phyloP scores from a whole-genome alignment of 164 flowering plant genomes.

The Vitis rupestris region DNA sequence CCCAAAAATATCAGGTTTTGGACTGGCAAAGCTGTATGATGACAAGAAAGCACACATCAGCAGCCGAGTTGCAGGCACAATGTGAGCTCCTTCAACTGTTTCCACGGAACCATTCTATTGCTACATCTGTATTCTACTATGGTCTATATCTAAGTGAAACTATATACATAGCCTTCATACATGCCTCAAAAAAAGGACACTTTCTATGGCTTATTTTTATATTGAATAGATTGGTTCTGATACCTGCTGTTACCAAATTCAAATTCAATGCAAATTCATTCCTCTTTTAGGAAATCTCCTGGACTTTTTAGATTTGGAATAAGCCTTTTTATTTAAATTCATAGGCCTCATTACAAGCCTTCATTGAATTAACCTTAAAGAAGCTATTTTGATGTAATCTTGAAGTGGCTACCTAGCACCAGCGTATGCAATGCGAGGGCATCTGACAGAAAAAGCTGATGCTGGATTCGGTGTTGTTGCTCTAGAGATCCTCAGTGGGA shows the following conservation, averaged over 20 bases:
- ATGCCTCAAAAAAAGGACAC: too few species aligned
- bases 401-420: constrained; percentile 29
- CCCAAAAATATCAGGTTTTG: constrained; percentile 33
- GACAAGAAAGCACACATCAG: constrained; percentile 31
- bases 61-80: constrained; percentile 33
- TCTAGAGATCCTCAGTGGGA: constrained; percentile 24
- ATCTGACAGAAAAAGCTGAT: constrained; percentile 28
- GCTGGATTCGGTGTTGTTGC: constrained; percentile 27
- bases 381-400: neutral
- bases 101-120: neutral
- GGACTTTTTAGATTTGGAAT: too few species aligned
- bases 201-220: too few species aligned
- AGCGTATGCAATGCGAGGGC: constrained; percentile 31
- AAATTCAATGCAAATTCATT: too few species aligned
- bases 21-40: constrained; percentile 32
- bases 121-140: neutral
- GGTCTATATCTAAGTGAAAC: neutral
- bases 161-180: neutral
- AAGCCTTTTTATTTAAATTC: too few species aligned
- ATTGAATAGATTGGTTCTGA: too few species aligned
- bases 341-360: too few species aligned
- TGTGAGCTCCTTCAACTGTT: constrained; percentile 13
- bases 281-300: too few species aligned
- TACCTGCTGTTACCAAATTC: too few species aligned
- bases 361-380: too few species aligned